Evolutionary conservation across 2,329 filamentous ascomycete genomes (phyloP), one percentile per base, ranked within the genome.

Genomic region (Aquanectria penicillioides): DNA sequence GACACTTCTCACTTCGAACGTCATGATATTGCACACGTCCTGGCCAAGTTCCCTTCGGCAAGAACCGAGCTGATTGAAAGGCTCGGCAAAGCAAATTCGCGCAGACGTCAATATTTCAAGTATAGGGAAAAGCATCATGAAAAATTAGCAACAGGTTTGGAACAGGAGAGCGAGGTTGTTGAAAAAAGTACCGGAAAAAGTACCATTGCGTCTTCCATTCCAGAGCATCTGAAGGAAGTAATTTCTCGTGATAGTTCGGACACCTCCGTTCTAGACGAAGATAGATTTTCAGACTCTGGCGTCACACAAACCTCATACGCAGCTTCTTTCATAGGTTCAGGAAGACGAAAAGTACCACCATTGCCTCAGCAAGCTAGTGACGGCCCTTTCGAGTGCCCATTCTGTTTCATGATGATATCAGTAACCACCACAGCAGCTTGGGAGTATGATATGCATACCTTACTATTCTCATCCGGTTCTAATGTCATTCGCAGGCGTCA

Each of bases 71-170:
- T 65, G 0, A 33, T 40, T 0, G 23, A 57, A 0, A 48, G 63
- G 1, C 10, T 65, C 0, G 63, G 63, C 0, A 55, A 47, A 5
- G 59, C 59, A 0, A 61, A 55, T 0, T 48, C 34, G 1, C 33
- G 51, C 3, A 6, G 59, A 3, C 41, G 63, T 0, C 44, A 65
- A 4, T 65, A 54, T 3, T 63, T 65, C 1, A 63, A 57, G 3
- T 61, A 65, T 0, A n/a, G 62, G 13, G n/a, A 56, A 7, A 11
- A 10, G 4, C 47, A 62, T 0, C 59, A 52, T 4, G 3, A n/a
- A 0, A 56, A 52, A 4, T 1, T 62, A 3, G 5, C 41, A 0
- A 34, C 18, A 7, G 55, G 50, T 0, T 15, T 62, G 0, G 11
- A 43, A 0, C 12, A 37, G n/a, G 31, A 38, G 17, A n/a, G n/a